Evolutionary conservation across 768 basidiomycete genomes (phyloP).

Genomic region (Lactarius hengduanensis): DNA sequence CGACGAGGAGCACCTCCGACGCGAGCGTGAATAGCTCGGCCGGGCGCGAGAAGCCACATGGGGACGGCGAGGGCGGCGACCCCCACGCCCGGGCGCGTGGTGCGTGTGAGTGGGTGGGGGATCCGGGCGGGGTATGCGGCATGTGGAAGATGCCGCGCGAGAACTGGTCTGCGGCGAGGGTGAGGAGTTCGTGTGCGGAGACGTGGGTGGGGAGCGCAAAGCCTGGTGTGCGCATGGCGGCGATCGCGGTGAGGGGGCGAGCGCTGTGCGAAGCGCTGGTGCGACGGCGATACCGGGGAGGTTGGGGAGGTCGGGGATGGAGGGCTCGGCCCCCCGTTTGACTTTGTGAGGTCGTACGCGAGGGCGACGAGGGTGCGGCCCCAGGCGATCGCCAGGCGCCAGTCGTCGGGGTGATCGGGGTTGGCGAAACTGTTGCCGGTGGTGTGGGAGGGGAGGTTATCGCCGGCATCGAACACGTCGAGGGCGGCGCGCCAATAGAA

Average conservation of each 20-base stretch:
- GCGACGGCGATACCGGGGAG: conserved; percentile 7
- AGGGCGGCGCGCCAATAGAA: conserved; percentile 69
- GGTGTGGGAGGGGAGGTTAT: conserved; percentile 51
- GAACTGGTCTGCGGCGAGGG: conserved; percentile 67
- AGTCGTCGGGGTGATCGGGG: conserved; percentile 47
- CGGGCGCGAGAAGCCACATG: conserved; percentile 48
- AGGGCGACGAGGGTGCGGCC: conserved; percentile 62
- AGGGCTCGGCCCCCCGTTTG: conserved; percentile 30
- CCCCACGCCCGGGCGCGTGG: not conserved
- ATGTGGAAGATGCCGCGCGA: conserved; percentile 68
- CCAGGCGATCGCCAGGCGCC: conserved; percentile 67
- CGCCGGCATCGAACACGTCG: conserved; percentile 69
- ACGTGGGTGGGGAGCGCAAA: conserved; percentile 43
- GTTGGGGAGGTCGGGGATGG: conserved; percentile 12
- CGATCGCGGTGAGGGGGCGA: conserved; percentile 53
- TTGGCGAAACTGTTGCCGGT: conserved; percentile 7
- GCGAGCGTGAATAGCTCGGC: conserved; percentile 63
- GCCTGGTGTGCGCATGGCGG: conserved; percentile 48
- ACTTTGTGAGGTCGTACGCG: conserved; percentile 44
- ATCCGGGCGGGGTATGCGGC: conserved; percentile 47
- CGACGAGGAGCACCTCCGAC: conserved; percentile 56
- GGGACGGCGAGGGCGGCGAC: not conserved
- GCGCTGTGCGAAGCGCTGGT: conserved; percentile 26
- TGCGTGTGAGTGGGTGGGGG: not conserved
- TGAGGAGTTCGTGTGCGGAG: conserved; percentile 51